Percentiles rank a stretch among this genome's conserved stretches.
Evolutionary conservation across 306 rosid genomes (phyloP).

Genomic region (Vicia villosa): DNA sequence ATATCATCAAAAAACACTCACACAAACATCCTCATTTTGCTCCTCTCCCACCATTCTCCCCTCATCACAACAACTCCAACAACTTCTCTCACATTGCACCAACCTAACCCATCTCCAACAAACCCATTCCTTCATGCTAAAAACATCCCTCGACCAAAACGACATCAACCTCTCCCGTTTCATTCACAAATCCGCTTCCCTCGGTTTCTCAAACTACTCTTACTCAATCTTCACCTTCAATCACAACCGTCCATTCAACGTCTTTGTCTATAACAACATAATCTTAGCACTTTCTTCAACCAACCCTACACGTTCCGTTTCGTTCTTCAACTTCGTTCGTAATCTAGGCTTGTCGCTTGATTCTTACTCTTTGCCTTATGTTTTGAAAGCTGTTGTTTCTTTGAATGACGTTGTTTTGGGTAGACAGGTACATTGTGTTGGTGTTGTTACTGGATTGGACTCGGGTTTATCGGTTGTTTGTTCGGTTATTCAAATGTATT

Average conservation of each 20-base stretch:
- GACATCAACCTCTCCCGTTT: conserved; percentile 50
- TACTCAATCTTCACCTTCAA: conserved; percentile 46
- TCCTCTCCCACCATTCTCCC: too few relatives aligned
- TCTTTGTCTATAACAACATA: conserved; percentile 48
- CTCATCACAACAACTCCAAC: neutral
- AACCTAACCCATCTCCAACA: conserved; percentile 48
- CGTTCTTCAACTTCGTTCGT: conserved; percentile 41
- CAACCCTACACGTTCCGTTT: conserved; percentile 35
- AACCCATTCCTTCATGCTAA: conserved; percentile 52
- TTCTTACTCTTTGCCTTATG: conserved; percentile 62
- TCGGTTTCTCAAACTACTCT: conserved; percentile 48
- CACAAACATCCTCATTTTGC: neutral
- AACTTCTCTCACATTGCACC: conserved; percentile 36
- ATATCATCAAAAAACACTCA: neutral
- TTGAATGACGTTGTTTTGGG: conserved; percentile 39
- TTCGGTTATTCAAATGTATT: conserved; percentile 62
- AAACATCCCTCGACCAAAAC: conserved; percentile 47
- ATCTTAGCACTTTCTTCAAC: conserved; percentile 52
- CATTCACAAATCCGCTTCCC: conserved; percentile 49
- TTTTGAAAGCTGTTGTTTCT: conserved; percentile 52
- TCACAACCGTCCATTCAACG: conserved; percentile 33
- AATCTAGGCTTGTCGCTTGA: conserved; percentile 45
- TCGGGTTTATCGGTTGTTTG: conserved; percentile 36
- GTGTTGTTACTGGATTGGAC: conserved; percentile 49
- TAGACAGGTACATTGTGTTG: conserved; percentile 53